Evolutionary conservation across 257 asterid species (phyloP), one percentile per base, ranked within the genome.

Genomic region (Plantago ovata): DNA sequence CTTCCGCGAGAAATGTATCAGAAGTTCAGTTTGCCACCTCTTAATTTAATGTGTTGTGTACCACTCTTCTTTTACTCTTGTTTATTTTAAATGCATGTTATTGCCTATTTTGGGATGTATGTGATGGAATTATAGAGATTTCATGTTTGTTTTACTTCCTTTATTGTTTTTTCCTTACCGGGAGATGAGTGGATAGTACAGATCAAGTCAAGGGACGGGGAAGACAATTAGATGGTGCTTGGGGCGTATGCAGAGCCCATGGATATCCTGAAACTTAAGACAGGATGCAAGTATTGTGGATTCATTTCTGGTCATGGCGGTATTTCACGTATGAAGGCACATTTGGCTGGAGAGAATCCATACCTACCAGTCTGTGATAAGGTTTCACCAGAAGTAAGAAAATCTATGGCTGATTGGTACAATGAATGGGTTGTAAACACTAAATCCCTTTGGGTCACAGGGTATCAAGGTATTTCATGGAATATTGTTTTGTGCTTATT

Each of bases 291-390:
- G 36, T 66, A 73, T 63, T 81, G 88, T 60, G 83, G 85, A 58
- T 81, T 68, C 70, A 46, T 78, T 48, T 78, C 85, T 60, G 67
- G 66, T 15, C 78, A 67, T 61, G 85, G 89, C 7, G 89, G 89
- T 51, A 76, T 78, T 69, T 78, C 89, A 39, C 85, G 79, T 54
- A 81, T 81, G 49, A 81, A 78, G 79, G 85, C 83, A 32, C 89
- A 81, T 74, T 71, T 81, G 57, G 83, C 79, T 21, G 85, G 89
- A 70, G 89, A 75, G 24, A 63, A 67, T 61, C 64, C 77, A 8
- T 67, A 60, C 48, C 62, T 77, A 66, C 79, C 69, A 24, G 81
- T 74, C 57, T 81, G 88, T 53, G 20, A 60, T 36, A 69, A 75
- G 62, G 85, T 73, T 61, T 46, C 83, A 3, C 80, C 70, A 21